phyloP scores from a whole-genome alignment of 1,284 basidiomycete genomes.

The Cutaneotrichosporon spelunceum region DNA sequence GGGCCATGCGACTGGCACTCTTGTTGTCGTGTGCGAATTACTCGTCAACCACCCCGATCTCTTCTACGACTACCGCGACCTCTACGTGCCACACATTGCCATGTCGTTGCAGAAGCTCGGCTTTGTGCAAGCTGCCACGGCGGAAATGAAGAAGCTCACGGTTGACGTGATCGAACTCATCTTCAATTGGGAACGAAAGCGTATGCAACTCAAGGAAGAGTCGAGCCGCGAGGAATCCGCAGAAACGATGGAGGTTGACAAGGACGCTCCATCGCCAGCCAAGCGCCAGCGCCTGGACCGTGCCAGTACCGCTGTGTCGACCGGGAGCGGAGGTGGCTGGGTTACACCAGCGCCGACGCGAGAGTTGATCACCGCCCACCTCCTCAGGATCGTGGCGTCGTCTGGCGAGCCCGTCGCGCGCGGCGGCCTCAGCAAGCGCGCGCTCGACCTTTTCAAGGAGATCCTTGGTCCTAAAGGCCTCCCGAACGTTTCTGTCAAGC shows the following conservation, averaged over 20 bases:
- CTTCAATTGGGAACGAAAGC: constrained; percentile 75
- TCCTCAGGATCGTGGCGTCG: constrained; percentile 79
- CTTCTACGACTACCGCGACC: constrained; percentile 88
- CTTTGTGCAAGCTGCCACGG: constrained; percentile 67
- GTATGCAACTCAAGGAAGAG: constrained; percentile 54
- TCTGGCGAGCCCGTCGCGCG: constrained; percentile 66
- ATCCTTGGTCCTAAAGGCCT: constrained; percentile 80
- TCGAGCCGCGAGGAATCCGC: constrained; percentile 18
- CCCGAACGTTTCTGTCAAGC: constrained; percentile 89
- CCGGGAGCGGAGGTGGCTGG: constrained; percentile 58
- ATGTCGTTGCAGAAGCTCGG: constrained; percentile 85
- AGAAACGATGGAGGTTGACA: constrained; percentile 49
- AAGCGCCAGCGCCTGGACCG: constrained; percentile 55
- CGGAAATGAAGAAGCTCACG: constrained; percentile 75
- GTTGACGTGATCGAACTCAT: constrained; percentile 83
- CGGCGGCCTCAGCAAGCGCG: constrained; percentile 67
- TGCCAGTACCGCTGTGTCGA: constrained; percentile 53
- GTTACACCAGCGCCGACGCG: constrained; percentile 73
- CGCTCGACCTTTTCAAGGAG: constrained; percentile 73
- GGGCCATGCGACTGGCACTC: constrained; percentile 73
- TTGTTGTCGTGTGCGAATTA: constrained; percentile 85
- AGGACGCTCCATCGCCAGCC: constrained; percentile 35
- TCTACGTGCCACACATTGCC: constrained; percentile 96
- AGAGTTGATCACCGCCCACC: constrained; percentile 88
- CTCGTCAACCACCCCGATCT: constrained; percentile 87